Percentiles rank a stretch among this genome's conserved stretches.
Conservation (phyloP, 805 yeast genomes). For the Grigorovia transvaalensis region DNA sequence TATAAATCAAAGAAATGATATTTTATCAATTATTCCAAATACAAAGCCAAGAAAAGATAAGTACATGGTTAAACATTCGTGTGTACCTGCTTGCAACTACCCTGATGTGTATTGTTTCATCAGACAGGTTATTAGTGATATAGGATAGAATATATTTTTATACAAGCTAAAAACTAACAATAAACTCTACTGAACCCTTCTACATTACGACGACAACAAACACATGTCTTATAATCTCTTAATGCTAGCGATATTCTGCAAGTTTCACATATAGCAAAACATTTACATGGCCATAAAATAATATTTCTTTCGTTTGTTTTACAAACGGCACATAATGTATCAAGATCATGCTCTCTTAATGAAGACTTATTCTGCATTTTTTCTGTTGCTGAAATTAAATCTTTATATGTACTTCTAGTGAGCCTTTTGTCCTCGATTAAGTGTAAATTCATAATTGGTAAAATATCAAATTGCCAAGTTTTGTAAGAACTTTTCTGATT, state of each 20-base stretch:
- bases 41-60: no score
- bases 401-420: not conserved
- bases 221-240: constrained; percentile 69
- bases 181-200: constrained; percentile 37
- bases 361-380: not conserved
- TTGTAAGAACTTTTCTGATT: not conserved
- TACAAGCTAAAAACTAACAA: not conserved
- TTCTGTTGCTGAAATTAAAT: not conserved
- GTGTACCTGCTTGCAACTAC: no score
- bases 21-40: no score
- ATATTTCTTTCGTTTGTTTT: constrained; percentile 63
- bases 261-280: constrained; percentile 77
- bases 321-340: constrained; percentile 67
- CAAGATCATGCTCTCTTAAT: constrained; percentile 1
- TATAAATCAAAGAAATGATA: no score
- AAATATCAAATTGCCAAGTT: not conserved
- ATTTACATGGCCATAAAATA: constrained; percentile 85
- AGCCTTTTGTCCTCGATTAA: not conserved
- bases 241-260: constrained; percentile 68
- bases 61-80: no score
- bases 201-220: constrained; percentile 72
- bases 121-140: not conserved
- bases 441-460: not conserved
- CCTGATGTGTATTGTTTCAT: no score
- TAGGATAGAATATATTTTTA: no score